These are phyloP conservation scores for Margaritispora aquatica DNA, from an alignment of 495 filamentous ascomycete genomes.

Conservation along the genomic window DNA sequence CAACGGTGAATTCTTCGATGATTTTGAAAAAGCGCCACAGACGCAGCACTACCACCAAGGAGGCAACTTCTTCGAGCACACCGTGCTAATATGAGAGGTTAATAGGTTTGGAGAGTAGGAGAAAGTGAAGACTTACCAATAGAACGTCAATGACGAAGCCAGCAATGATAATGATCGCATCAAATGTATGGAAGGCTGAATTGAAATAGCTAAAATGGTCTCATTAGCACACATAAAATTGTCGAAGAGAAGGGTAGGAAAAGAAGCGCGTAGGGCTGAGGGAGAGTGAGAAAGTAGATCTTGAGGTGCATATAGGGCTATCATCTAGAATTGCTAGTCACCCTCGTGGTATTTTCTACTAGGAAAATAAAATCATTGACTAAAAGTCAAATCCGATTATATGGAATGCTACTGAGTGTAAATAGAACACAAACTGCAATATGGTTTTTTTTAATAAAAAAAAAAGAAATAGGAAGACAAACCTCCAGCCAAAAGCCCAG, in stretches of 20 bases:
- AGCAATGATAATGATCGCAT: slow-evolving; percentile 54
- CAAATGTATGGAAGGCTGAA: slow-evolving; percentile 56
- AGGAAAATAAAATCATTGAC: background rate
- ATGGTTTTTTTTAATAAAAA: too few relatives aligned
- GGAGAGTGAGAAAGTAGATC: background rate
- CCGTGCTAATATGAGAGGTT: too few relatives aligned
- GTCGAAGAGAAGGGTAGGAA: background rate
- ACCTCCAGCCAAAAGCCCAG: slow-evolving; percentile 51
- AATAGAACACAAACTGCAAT: too few relatives aligned
- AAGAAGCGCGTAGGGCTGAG: background rate
- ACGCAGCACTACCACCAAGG: slow-evolving; percentile 55
- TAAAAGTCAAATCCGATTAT: too few relatives aligned
- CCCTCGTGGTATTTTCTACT: background rate
- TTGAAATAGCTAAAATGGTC: slow-evolving; percentile 55
- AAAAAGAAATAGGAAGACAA: slow-evolving; percentile 17
- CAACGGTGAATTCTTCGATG: slow-evolving; percentile 55
- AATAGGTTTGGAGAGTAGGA: too few relatives aligned
- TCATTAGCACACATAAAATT: too few relatives aligned
- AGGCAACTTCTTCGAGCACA: slow-evolving; percentile 52
- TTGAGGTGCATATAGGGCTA: background rate
- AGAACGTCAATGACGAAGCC: slow-evolving; percentile 54
- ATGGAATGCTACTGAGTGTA: too few relatives aligned
- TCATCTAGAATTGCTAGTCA: background rate
- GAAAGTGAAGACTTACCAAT: too few relatives aligned
- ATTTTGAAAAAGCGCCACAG: slow-evolving; percentile 67